Conservation (phyloP, 2,329 filamentous ascomycete species). For the Fusarium anthophilum region DNA sequence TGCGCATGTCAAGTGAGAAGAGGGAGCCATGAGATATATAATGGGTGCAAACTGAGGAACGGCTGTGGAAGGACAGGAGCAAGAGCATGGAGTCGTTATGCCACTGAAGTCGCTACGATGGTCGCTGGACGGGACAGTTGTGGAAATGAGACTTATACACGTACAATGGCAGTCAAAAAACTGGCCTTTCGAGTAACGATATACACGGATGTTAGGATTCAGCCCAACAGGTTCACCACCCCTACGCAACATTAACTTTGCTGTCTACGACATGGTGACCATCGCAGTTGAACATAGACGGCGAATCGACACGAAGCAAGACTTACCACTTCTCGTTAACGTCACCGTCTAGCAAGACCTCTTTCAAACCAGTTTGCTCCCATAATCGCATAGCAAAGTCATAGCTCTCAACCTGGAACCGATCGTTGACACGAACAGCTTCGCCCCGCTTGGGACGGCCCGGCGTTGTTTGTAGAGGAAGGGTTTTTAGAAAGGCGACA, state of each 20-base stretch:
- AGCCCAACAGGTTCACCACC: conserved; percentile 85
- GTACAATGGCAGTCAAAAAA: conserved; percentile 94
- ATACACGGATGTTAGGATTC: conserved; percentile 89
- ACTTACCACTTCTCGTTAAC: conserved; percentile 57
- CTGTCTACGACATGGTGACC: neutral
- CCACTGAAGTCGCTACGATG: neutral
- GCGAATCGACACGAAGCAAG: neutral
- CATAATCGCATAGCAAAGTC: conserved; percentile 80
- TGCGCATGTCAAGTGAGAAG: neutral
- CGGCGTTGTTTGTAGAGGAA: conserved; percentile 81
- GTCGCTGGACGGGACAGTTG: neutral
- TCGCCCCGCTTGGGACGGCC: conserved; percentile 81
- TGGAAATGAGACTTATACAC: conserved; percentile 42
- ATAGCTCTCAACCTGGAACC: conserved; percentile 83
- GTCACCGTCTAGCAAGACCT: conserved; percentile 59
- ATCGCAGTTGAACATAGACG: too few relatives aligned
- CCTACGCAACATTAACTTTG: conserved; percentile 61
- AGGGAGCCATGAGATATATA: neutral
- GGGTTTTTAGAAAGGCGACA: conserved; percentile 72
- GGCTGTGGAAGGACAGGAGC: neutral
- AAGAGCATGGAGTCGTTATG: neutral
- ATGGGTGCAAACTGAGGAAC: neutral
- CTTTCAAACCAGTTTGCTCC: conserved; percentile 77
- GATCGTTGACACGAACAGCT: conserved; percentile 87
- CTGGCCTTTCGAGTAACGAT: conserved; percentile 85